Evolutionary conservation across 1,139 yeast species (phyloP), one percentile per base, ranked within the genome.

Genomic region (Hanseniaspora gamundiae): DNA sequence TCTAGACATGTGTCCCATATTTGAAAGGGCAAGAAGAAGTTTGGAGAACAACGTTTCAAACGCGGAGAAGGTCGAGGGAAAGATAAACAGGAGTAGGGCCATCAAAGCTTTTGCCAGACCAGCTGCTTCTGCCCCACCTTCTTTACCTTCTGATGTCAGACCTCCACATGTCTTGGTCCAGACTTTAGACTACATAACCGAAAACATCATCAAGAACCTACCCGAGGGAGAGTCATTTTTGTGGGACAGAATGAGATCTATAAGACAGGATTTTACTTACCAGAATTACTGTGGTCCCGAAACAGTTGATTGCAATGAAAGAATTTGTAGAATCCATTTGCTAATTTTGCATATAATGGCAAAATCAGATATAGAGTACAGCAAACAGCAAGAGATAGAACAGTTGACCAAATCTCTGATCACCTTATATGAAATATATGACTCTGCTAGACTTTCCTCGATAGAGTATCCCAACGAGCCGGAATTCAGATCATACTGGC

Each of bases 211-310:
- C 7, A 74, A 74, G 0, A 68, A 75, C 41, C 65, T 91, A 38
- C 97, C 97, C 0, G 85, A 80, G 11, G 73, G 91, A 1, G 97
- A 93, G 55, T 76, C 95, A 0, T 91, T 93, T 55, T 64, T 93
- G n/a, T 91, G 99, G 97, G 98, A 93, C 61, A 74, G 99, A 62
- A 93, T 97, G n/a, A 74, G 99, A 52, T 86, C 97, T 0, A 88
- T 93, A 36, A 73, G 99, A 56, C 97, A 93, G 61, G 99, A 93
- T 60, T 93, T 93, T 60, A 88, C 97, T 0, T 87, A 86, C 57
- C 99, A 93, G 58, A 91, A 91, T 57, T 88, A 80, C 53, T 80
- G 80, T 42, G 98, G 98, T 0, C 85, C 91, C 1, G 97, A 91
- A 59, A 94, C 97, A 0, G 75, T 91, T 11, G 93, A 82, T 51